Evolutionary conservation across 202 grass and related monocot genomes (phyloP).

Genomic region (Saccharum hybrid): DNA sequence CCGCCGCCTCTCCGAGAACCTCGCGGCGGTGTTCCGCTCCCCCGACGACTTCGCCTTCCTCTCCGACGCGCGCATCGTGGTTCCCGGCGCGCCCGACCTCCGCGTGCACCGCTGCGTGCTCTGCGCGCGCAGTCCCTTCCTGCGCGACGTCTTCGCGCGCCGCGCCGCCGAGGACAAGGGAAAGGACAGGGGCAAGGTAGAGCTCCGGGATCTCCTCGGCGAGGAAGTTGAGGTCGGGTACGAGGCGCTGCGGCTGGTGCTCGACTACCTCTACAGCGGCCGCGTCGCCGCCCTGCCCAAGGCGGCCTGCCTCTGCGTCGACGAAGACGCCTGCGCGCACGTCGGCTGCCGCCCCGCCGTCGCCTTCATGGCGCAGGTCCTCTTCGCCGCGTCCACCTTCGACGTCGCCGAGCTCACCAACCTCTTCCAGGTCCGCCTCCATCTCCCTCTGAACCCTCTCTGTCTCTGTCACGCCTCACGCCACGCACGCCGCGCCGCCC

Average conservation of each 20-base stretch:
- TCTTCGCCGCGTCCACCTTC: constrained; percentile 84
- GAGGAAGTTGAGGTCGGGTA: constrained; percentile 65
- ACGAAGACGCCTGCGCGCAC: constrained; percentile 69
- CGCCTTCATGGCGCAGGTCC: constrained; percentile 79
- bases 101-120: constrained; percentile 85
- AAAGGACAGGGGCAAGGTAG: constrained; percentile 22
- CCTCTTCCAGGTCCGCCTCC: constrained; percentile 85
- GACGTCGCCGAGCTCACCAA: constrained; percentile 81
- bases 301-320: constrained; percentile 73
- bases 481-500: neutral
- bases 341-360: constrained; percentile 74
- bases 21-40: constrained; percentile 58
- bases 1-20: constrained; percentile 82
- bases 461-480: neutral
- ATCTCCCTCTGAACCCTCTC: neutral
- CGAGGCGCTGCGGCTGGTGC: constrained; percentile 68
- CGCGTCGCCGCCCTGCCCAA: constrained; percentile 67
- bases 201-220: constrained; percentile 61
- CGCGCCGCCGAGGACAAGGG: constrained; percentile 18
- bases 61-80: constrained; percentile 60
- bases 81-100: constrained; percentile 41
- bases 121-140: constrained; percentile 79
- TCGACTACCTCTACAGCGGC: constrained; percentile 94
- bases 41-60: constrained; percentile 61
- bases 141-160: constrained; percentile 65